Conservation (phyloP, 345 rosid genomes). For the Eucalyptus leucophloia region DNA sequence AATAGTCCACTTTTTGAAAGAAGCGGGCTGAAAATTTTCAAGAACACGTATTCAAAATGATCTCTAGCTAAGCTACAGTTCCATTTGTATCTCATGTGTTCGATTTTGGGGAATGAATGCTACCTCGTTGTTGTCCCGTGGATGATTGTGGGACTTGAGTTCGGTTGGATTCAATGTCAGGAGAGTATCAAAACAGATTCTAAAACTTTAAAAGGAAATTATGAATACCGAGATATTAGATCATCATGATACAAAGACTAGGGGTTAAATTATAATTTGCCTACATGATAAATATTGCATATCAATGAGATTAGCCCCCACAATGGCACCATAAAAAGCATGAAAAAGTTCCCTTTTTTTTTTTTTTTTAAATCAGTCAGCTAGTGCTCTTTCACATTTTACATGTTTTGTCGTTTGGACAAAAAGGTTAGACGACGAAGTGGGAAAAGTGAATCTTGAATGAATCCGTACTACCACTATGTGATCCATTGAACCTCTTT, state of each 20-base stretch:
- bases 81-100: neutral
- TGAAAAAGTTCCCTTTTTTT: neutral
- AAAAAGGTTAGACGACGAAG: neutral
- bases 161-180: neutral
- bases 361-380: neutral
- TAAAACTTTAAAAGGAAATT: neutral
- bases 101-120: neutral
- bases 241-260: fast-evolving
- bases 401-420: neutral
- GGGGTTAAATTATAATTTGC: neutral
- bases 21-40: neutral
- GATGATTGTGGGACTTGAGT: neutral
- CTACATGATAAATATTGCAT: neutral
- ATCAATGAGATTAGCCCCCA: neutral
- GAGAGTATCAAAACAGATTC: neutral
- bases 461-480: neutral
- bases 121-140: too few species aligned
- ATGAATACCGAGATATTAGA: neutral
- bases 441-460: neutral
- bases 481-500: neutral
- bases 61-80: neutral
- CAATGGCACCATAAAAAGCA: neutral
- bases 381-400: neutral
- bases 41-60: neutral
- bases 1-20: neutral